Base-by-base conservation (phyloP, 768 basidiomycete species). In the Pleurotus tuber-regium region DNA sequence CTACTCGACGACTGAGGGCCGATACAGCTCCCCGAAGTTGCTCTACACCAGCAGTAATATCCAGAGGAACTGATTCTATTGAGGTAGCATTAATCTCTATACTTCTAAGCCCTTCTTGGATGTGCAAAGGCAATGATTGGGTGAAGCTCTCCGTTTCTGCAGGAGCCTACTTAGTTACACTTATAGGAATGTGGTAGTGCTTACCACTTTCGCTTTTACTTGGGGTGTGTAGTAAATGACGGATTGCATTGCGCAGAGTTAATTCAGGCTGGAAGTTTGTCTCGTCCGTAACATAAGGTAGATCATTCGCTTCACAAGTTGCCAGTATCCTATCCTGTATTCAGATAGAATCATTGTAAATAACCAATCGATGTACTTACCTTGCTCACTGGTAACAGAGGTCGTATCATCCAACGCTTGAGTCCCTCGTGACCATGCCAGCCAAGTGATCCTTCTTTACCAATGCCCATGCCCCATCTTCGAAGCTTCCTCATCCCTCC, bases 391-490 rank as follows among this genome's bases (percentile, higher is more conserved):
- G 72, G 66, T 19, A 93, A 63, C 38, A 93, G 65, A 10, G 91
- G 91, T 3, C 91, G 80, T 1, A 89, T 56, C 12, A 92, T 75
- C 83, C 86, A 93, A 26, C 69, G 72, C 30, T 68, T 63, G 78
- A 92, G 80, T 4, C 89, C 89, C 29, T 69, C 71, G 7, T 69
- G 51, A 2, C 83, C 86, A 42, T 71, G 67, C 61, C 67, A 77
- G 4, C 69, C 68, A 26, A 77, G 61, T 4, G 61, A 49, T 3
- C 63, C 59, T 18, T 67, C 57, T 35, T 57, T 60, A 1, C 63
- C 62, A 4, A 62, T 48, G 4, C 88, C 87, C 91, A 93, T 93
- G 1, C 91, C 91, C 83, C 83, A 90, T 39, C 89, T 75, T 9
- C 91, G 77, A 41, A 74, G 69, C 1, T 69, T 69, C 33, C 77